Evolutionary conservation across 2,329 filamentous ascomycete species (phyloP), one percentile per base, ranked within the genome.

Genomic region (Penicillium oxalicum): DNA sequence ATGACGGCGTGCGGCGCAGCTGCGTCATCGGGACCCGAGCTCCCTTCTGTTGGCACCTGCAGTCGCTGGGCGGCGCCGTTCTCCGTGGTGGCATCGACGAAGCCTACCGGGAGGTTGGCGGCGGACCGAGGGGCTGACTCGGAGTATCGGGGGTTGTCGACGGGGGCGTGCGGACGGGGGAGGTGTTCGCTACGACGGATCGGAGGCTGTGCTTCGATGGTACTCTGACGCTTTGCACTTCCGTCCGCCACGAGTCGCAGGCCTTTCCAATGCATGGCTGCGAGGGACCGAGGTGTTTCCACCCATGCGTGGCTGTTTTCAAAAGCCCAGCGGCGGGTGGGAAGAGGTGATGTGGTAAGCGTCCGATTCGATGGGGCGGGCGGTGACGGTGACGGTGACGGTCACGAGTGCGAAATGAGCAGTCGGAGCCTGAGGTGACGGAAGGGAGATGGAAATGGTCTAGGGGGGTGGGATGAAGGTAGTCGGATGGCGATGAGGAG

Each of bases 201-300:
- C 37, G 61, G 59, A 29, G 57, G 28, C 37, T 60, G 58, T 27
- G 61, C 53, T 44, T 68, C 64, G 32, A 64, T 51, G 43, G 61
- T 53, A 51, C 61, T 67, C 42, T 64, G 66, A 56, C 64, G 57
- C 55, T 69, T 70, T 45, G 64, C 59, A 56, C 54, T 62, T 52
- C 56, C 57, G 54, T 70, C 64, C 47, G 65, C 56, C 52, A 62
- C 61, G 35, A 70, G 59, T 47, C 68, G 64, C 47, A 69, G 57
- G 44, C 63, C 64, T 63, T 68, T 69, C 65, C 68, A 70, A 67
- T 69, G 65, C 68, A 70, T 70, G 57, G 55, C 61, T 62, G 55
- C 56, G 55, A 59, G 47, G 52, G 45, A 55, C 54, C 45, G 36
- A 48, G 47, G 40, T 38, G 46, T 44, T 53, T 45, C 46, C 41